phyloP scores from a whole-genome alignment of 441 rosid genomes.

The Dalechampia spathulata region DNA sequence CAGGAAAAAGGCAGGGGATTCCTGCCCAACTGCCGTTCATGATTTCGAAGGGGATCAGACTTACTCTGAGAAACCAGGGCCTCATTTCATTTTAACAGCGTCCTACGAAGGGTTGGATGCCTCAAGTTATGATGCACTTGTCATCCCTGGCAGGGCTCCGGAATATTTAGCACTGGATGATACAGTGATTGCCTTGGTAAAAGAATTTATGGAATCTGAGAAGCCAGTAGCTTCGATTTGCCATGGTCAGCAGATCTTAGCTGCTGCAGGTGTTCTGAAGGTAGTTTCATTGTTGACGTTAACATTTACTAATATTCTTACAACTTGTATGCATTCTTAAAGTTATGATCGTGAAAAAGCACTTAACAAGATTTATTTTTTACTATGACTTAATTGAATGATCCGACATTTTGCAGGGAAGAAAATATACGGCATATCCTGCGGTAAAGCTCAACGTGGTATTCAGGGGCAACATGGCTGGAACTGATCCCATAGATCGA shows the following conservation, averaged over 20 bases:
- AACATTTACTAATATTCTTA: background rate
- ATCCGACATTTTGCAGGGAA: slow-evolving; percentile 59
- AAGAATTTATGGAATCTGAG: slow-evolving; percentile 53
- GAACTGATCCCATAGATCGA: slow-evolving; percentile 64
- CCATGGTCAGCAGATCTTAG: slow-evolving; percentile 87
- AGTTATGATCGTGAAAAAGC: too few species aligned
- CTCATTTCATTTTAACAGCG: too few species aligned
- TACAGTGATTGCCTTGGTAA: slow-evolving; percentile 49
- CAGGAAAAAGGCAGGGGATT: too few species aligned
- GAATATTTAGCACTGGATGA: slow-evolving; percentile 68
- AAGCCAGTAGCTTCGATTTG: slow-evolving; percentile 91
- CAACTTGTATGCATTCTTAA: background rate
- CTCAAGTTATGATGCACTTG: too few species aligned
- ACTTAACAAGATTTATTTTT: too few species aligned
- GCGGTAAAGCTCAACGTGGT: slow-evolving; percentile 73
- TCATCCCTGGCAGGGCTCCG: too few species aligned
- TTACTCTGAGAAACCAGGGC: too few species aligned
- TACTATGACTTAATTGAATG: too few species aligned
- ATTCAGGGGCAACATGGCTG: slow-evolving; percentile 66
- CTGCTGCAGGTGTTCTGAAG: slow-evolving; percentile 89
- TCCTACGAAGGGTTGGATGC: too few species aligned
- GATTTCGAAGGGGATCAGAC: too few species aligned
- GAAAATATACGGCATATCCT: slow-evolving; percentile 80
- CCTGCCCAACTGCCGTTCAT: too few species aligned
- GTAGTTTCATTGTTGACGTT: slow-evolving; percentile 24